Percentiles rank a stretch among this genome's conserved stretches.
Evolutionary conservation across 768 basidiomycete genomes (phyloP).

Genomic region (Lactarius deliciosus): DNA sequence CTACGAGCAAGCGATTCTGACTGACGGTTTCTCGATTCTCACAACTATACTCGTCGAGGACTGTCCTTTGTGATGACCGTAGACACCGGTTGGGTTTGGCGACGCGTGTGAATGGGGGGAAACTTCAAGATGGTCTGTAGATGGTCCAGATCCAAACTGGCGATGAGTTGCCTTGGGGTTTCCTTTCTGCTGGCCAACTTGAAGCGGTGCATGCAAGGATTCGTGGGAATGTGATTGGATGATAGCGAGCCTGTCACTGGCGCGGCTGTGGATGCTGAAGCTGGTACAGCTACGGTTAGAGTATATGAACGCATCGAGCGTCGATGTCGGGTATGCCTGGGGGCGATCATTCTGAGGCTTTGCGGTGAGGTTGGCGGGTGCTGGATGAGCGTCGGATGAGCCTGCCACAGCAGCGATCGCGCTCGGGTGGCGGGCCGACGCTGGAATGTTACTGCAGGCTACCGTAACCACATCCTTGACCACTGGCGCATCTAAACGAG

Average conservation of each 20-base stretch:
- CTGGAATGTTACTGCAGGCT: not conserved
- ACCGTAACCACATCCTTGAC: not conserved
- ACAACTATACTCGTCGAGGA: not conserved
- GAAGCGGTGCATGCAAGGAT: not conserved
- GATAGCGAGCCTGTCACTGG: not conserved
- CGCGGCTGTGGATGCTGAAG: not conserved
- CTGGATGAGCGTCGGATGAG: not conserved
- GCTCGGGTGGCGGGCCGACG: not conserved
- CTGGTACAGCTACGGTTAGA: not conserved
- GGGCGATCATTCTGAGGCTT: not conserved
- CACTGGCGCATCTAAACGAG: not conserved
- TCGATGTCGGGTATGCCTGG: not conserved
- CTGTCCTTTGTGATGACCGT: not conserved
- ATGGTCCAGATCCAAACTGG: constrained; percentile 5
- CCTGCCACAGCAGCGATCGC: not conserved
- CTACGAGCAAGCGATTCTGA: not conserved
- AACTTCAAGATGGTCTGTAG: not conserved
- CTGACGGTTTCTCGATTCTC: not conserved
- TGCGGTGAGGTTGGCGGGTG: not conserved
- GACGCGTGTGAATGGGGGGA: not conserved
- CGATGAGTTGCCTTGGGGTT: not conserved
- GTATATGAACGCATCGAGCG: not conserved
- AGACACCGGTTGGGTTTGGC: not conserved
- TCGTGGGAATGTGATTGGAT: not conserved
- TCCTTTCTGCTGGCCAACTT: not conserved